Evolutionary conservation across 768 basidiomycete genomes (phyloP), one percentile per base, ranked within the genome.

Genomic region (Crucibulum laeve): DNA sequence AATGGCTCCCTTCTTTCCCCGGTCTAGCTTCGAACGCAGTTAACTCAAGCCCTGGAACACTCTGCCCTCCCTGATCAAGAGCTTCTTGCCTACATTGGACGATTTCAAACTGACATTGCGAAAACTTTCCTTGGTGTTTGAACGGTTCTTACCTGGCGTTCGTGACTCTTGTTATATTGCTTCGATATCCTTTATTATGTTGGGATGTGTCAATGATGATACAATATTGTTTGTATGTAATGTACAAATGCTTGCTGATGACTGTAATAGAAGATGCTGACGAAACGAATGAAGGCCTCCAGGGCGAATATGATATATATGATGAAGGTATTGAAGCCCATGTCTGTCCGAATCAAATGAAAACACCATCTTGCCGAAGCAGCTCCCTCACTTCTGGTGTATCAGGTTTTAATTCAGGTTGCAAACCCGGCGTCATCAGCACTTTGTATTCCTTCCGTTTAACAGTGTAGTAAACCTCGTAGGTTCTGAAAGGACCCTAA

Each of bases 21-120:
- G 33, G 40, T 18, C 3, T 54, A 90, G 87, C 74, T 91, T 30
- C 75, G 76, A 42, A 82, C 84, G 0, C 85, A 91, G 53, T 76
- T 93, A 13, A 76, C 65, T 1, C 88, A 93, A 62, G 84, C 81
- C 0, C 62, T 79, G 30, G 78, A 87, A 22, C 68, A 90, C 52
- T 88, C 89, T 14, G 71, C 81, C 2, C 73, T 92, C 23, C 87
- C 87, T 1, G 81, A 85, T 42, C 70, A 73, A 47, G 89, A 89
- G 36, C 65, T 91, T 1, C 58, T 79, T 14, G 64, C 67, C 3
- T 89, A 89, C 55, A 67, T 92, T 28, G 69, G 70, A 38, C 70
- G 79, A 19, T 74, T 91, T 52, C 90, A 91, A 57, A 76, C 67
- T 46, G 84, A 88, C 40, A 76, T 87, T 41, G 77, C 82, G 17